Conservation (phyloP, 2,329 filamentous ascomycete species). For the Monilinia aucupariae region DNA sequence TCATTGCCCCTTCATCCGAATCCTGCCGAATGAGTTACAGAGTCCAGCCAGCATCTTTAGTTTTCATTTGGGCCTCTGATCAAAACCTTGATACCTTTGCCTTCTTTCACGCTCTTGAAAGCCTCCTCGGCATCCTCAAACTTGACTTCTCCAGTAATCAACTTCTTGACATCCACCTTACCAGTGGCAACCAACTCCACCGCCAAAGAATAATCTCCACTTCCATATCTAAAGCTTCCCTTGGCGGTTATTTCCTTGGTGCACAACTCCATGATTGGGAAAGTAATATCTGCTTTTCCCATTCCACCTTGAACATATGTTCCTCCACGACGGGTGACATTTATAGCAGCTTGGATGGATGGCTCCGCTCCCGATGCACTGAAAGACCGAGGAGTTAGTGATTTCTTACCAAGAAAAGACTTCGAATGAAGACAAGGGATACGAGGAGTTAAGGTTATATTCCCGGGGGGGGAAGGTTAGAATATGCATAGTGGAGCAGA, state of each 20-base stretch:
- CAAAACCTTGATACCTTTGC: constrained; percentile 68
- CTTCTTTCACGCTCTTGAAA: constrained; percentile 79
- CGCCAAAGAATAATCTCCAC: constrained; percentile 75
- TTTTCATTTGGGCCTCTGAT: constrained; percentile 57
- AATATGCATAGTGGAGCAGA: background rate
- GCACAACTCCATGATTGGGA: constrained; percentile 87
- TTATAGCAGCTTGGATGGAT: constrained; percentile 68
- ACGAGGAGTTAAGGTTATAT: background rate
- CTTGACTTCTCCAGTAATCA: constrained; percentile 71
- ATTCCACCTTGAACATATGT: constrained; percentile 84
- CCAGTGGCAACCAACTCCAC: constrained; percentile 69
- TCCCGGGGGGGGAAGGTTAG: background rate
- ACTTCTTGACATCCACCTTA: constrained; percentile 72
- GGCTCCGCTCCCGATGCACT: constrained; percentile 68
- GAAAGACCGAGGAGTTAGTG: background rate
- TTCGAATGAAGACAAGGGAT: background rate
- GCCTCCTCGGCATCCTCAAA: constrained; percentile 82
- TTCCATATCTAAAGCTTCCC: constrained; percentile 84
- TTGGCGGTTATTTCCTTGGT: constrained; percentile 82
- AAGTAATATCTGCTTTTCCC: constrained; percentile 80
- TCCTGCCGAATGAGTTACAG: background rate
- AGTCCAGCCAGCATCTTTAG: background rate
- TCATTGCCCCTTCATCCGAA: background rate
- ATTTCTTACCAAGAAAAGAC: no score
- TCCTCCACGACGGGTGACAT: constrained; percentile 65